These are phyloP conservation scores for Tanozyma kutaoensis DNA, from an alignment of 805 yeast species.

Conservation along the genomic window DNA sequence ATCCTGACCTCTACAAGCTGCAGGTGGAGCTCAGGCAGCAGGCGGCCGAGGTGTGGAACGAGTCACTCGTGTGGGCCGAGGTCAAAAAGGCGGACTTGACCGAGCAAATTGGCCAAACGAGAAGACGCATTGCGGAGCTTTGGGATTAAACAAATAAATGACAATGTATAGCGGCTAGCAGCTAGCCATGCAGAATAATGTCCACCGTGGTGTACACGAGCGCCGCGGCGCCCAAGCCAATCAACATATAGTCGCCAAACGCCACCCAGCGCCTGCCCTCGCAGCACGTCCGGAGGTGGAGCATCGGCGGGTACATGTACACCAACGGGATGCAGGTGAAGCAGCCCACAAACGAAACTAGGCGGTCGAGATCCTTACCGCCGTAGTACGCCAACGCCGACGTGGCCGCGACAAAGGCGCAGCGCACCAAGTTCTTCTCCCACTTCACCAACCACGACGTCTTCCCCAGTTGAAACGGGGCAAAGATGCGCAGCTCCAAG, in stretches of 20 bases:
- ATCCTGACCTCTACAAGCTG: slow-evolving; percentile 19
- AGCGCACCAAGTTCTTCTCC: slow-evolving; percentile 50
- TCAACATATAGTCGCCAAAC: neutral
- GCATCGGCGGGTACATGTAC: slow-evolving; percentile 73
- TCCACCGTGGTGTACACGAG: slow-evolving; percentile 1
- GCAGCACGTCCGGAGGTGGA: slow-evolving; percentile 51
- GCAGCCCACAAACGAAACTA: slow-evolving; percentile 73
- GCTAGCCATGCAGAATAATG: neutral
- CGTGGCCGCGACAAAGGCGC: slow-evolving; percentile 38
- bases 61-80: slow-evolving; percentile 2
- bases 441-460: slow-evolving; percentile 39
- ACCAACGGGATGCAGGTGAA: slow-evolving; percentile 81
- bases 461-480: slow-evolving; percentile 38
- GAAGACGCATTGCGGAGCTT: slow-evolving; percentile 3
- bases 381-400: slow-evolving; percentile 52
- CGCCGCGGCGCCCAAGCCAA: neutral
- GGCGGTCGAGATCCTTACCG: slow-evolving; percentile 53
- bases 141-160: slow-evolving; percentile 3
- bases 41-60: slow-evolving; percentile 3
- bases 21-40: slow-evolving; percentile 8
- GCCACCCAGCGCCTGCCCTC: no score
- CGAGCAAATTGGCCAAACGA: slow-evolving; percentile 6
- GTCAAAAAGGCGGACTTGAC: slow-evolving; percentile 6
- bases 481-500: slow-evolving; percentile 48
- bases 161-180: neutral